Base-by-base conservation (phyloP, 805 yeast species). In the Yamadazyma olivae region DNA sequence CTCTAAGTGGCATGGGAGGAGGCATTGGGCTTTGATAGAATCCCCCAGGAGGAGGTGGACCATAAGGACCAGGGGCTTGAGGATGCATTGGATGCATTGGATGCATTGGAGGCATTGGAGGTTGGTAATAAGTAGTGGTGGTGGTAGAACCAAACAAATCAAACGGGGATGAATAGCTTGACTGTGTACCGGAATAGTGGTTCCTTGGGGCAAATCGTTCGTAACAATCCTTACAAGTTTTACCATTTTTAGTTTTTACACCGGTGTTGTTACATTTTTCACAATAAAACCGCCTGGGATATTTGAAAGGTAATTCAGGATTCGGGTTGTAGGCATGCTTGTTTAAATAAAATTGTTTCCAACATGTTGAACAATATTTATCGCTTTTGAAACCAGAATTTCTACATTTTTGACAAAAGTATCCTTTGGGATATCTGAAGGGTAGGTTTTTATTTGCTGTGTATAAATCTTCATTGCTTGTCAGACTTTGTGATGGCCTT, bases 221-320 rank as follows among this genome's bases (percentile, higher is more conserved):
- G 81, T 86, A 87, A 56, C 96, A 87, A 28, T 71, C 70, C 46
- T 76, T 74, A 53, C 96, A 87, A 5, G 77, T 62, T 32, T 61
- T 65, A n/a, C 83, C 84, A 46, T 77, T 79, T 51, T 75, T 79
- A 49, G 74, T 71, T 46, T 67, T 66, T 51, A 66, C 69, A 2
- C 95, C 95, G 0, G 90, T 82, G 52, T 87, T 87, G 37, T 70
- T 64, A 61, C 96, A 87, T 49, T 81, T 82, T 6, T 63, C 57
- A 51, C 96, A 87, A 38, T 63, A 60, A 51, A 64, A 81, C 3
- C 77, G 70, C 2, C 45, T 55, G 0, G 95, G 95, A 48, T 83
- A 87, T 32, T 56, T 55, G 77, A 85, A 83, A 0, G 90, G 85
- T 5, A 80, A 61, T 1, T 54, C 43, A 2, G 69, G 65, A 41